Base-by-base conservation (phyloP, 192 early-diverging fungal species). In the Backusella circina region DNA sequence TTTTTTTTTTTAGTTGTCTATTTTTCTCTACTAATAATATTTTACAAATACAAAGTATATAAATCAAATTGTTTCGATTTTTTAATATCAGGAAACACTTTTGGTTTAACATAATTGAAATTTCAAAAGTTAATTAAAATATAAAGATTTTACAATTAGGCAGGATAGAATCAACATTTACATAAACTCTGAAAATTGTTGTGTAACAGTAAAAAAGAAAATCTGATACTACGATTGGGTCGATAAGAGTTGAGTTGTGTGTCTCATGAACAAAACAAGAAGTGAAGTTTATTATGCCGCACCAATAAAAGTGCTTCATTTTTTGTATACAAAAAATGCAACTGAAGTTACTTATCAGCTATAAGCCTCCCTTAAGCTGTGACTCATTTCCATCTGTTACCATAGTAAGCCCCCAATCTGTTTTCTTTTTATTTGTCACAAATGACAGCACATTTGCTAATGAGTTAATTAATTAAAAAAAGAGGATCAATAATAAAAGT, bases 261-360 rank as follows among this genome's bases (percentile, higher is more conserved):
- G 67, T 68, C 67, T 68, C 36, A 68, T 68, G 33, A 68, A 36
- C 67, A 68, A 68, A 68, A 67, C 65, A 67, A 18, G 33, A 7
- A 35, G 32, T 35, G 33, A 36, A 31, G 1, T 36, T 68, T 36
- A n/a, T 38, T 23, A 38, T 36, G 10, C 54, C 54, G 54, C 36
- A 36, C 67, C 67, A 68, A 68, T 68, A 23, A 35, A 36, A 36
- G 1, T 8, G 18, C 10, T 23, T 4, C 23, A 35, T 10, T 26
- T 68, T 7, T 13, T 38, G 35, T 68, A 68, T 68, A 37, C 66
- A 47, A 67, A 67, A 23, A 61, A 67, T 67, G 7, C 66, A 9
- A 33, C 21, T 33, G n/a, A 9, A 15, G 9, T 23, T 10, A 65
- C 30, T 65, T 65, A 31, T 31, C 30, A 31, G 64, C 33, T 28